These are phyloP conservation scores for Bipolaris bicolor DNA, from an alignment of 2,329 filamentous ascomycete species.

Conservation along the genomic window DNA sequence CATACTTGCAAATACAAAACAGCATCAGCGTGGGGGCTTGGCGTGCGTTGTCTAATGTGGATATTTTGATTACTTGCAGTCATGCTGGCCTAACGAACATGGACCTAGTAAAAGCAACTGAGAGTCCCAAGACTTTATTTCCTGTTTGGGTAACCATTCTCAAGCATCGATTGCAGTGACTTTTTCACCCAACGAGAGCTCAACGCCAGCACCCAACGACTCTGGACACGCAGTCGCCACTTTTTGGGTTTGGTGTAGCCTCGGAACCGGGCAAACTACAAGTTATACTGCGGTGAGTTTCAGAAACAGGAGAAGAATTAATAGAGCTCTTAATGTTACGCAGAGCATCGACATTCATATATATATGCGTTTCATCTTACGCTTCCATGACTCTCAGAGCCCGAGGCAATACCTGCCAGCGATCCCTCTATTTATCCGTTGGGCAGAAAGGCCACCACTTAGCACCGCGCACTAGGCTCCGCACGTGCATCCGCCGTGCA, in stretches of 20 bases:
- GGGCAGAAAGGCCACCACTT: slow-evolving; percentile 15
- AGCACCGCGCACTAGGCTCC: slow-evolving; percentile 1
- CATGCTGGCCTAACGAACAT: too few relatives aligned
- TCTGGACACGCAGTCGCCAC: background rate
- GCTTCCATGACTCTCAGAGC: background rate
- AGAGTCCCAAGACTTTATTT: background rate
- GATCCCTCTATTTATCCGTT: slow-evolving; percentile 7
- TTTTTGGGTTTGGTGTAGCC: background rate
- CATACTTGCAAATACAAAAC: background rate
- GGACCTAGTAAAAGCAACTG: background rate
- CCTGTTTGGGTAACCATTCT: slow-evolving; percentile 4
- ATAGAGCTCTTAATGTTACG: background rate
- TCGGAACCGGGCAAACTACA: background rate
- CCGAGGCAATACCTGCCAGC: background rate
- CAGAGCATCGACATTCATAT: background rate
- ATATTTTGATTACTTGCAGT: background rate
- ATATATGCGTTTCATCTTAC: background rate
- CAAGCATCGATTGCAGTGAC: slow-evolving; percentile 3
- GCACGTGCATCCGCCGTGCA: slow-evolving; percentile 9
- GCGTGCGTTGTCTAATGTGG: background rate
- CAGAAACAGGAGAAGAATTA: background rate
- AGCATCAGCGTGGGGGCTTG: background rate
- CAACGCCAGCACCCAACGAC: background rate
- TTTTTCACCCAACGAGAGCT: slow-evolving; percentile 6
- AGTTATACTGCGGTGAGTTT: background rate